Base-by-base conservation (phyloP, 768 basidiomycete genomes). In the Neoboletus brunneissimus region DNA sequence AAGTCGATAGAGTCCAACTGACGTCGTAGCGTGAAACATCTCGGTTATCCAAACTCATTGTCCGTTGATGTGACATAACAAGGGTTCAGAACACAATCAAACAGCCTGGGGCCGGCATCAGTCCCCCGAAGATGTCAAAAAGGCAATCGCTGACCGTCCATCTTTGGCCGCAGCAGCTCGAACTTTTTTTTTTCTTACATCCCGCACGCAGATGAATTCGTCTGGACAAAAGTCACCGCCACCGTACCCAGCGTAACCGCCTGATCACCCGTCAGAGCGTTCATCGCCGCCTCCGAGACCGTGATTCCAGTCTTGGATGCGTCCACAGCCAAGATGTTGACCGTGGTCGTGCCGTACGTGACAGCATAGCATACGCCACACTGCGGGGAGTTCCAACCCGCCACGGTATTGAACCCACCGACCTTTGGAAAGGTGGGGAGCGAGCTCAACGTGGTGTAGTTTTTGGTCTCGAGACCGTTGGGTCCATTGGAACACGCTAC, bases 251-350 rank as follows among this genome's bases (percentile, higher is more conserved):
- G 22, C 9, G 15, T 11, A 0, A 0, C 23, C 5, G 70, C 68
- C 25, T 56, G 50, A 13, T 11, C 3, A 1, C 16, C 20, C 31
- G 70, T 71, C 60, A 71, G 23, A 0, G 12, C 27, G 49, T 72
- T 42, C 72, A 71, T 73, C 49, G 70, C 70, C 53, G 0, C 23
- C 50, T 60, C 9, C 11, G 70, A 71, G 13, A 61, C 27, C 7
- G 77, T 79, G 64, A 80, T 81, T 3, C 78, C 78, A 2, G 42
- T 32, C 35, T 32, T 53, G 13, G 84, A 74, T 54, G 70, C 68
- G 59, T 89, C 87, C 40, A 88, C 75, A 2, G 80, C 87, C 10
- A 81, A 59, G 15, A 87, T 67, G 48, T 78, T 76, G 66, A 87
- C 72, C 48, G 68, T 80, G 42, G 54, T 76, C 22, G 1, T 41